Percentiles rank a stretch among this genome's conserved stretches.
Evolutionary conservation across 345 rosid genomes (phyloP).

Genomic region (Cardamine chenopodiifolia): DNA sequence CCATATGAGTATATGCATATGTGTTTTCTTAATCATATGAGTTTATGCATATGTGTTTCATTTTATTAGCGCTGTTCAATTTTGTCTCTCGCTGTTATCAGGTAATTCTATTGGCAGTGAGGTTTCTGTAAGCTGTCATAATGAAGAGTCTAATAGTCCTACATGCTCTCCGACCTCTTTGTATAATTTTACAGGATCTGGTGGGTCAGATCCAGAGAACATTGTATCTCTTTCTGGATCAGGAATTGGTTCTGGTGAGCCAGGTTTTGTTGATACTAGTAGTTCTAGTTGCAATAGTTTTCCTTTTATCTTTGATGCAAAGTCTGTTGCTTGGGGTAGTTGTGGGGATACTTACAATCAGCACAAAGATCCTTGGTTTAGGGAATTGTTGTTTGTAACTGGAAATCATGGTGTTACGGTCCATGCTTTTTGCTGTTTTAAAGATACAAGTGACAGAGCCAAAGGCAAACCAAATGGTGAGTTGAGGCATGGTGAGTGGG

Average conservation of each 20-base stretch:
- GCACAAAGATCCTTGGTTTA: slow-evolving; percentile 63
- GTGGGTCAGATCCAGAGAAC: slow-evolving; percentile 55
- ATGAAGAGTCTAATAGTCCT: slow-evolving; percentile 47
- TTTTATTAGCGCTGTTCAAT: not conserved
- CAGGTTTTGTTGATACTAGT: slow-evolving; percentile 45
- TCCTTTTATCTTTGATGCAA: slow-evolving; percentile 68
- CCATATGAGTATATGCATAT: slow-evolving; percentile 3
- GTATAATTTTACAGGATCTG: slow-evolving; percentile 16
- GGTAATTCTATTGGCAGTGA: slow-evolving; percentile 47
- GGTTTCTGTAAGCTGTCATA: slow-evolving; percentile 38
- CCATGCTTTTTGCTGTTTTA: slow-evolving; percentile 73
- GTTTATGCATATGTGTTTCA: slow-evolving; percentile 24
- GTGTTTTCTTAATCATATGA: not conserved
- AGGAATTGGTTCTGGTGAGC: slow-evolving; percentile 50
- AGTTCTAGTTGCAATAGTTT: slow-evolving; percentile 46
- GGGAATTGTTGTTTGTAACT: slow-evolving; percentile 81
- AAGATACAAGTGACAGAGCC: slow-evolving; percentile 39
- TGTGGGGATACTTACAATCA: slow-evolving; percentile 73
- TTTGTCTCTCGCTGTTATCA: slow-evolving; percentile 21
- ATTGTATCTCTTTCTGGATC: slow-evolving; percentile 56
- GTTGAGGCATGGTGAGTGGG: slow-evolving; percentile 75
- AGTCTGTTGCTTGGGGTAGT: slow-evolving; percentile 88
- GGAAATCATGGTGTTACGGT: slow-evolving; percentile 67
- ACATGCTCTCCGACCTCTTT: slow-evolving; percentile 37
- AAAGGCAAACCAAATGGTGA: slow-evolving; percentile 46